Evolutionary conservation across 2,329 filamentous ascomycete genomes (phyloP), one percentile per base, ranked within the genome.

Genomic region (Colletotrichum spinosum): DNA sequence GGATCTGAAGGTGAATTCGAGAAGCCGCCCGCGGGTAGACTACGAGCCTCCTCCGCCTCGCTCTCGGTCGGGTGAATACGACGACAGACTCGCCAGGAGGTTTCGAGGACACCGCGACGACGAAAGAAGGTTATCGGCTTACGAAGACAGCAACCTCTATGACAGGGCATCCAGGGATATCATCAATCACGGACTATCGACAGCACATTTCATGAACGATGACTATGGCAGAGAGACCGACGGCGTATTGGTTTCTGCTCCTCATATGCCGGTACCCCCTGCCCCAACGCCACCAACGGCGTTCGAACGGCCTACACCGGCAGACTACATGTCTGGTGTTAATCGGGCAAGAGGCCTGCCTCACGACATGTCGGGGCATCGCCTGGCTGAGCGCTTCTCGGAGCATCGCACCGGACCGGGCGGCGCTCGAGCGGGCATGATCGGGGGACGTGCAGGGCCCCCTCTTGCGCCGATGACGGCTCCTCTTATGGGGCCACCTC

Each of bases 191-290:
- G 84, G 84, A 25, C 88, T 88, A 65, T 78, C 83, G 11, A 79
- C 81, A 1, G 81, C 79, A 12, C 86, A 90, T 70, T 86, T 88
- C 70, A 83, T 88, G 82, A 88, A 88, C 63, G 86, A 90, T 35
- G 81, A 87, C 66, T 89, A 87, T 66, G 76, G 80, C 51, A 77
- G 78, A 56, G 73, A 78, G 46, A 73, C 78, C 13, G 78, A 77
- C 25, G 76, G 74, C 3, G 72, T 77, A 10, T 66, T 63, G 41
- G 42, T 52, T 42, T 44, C 53, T 42, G 48, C 46, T n/a, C 55
- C 52, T 25, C 25, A 5, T 25, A 25, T 25, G 34, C 69, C 77
- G 37, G 72, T 78, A 33, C 79, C 70, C 8, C 72, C 69, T 10
- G 70, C 75, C 38, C 72, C 76, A 34, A 70, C 72, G 8, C 68